phyloP scores from a whole-genome alignment of 164 flowering plant genomes.

The Berberis vulgaris region DNA sequence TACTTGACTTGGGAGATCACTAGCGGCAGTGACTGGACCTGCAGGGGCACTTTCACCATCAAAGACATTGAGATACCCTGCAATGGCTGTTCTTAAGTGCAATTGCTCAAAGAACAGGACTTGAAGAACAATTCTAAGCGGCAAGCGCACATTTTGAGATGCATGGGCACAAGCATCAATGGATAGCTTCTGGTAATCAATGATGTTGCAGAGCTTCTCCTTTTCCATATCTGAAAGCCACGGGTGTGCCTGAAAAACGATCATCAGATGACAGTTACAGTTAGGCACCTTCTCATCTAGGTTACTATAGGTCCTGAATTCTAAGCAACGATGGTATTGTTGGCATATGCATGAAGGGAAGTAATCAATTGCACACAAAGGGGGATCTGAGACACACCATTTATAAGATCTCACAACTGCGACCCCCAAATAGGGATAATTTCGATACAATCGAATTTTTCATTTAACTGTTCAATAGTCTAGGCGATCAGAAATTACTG shows the following conservation, averaged over 20 bases:
- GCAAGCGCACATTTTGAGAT: slow-evolving; percentile 77
- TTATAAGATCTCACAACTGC: too few species aligned
- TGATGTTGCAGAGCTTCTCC: slow-evolving; percentile 67
- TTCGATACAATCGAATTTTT: too few species aligned
- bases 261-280: slow-evolving; percentile 2
- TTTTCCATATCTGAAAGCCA: slow-evolving; percentile 73
- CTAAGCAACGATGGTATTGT: background rate
- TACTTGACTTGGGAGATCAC: slow-evolving; percentile 36
- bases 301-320: background rate
- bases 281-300: background rate
- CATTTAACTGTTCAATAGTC: too few species aligned
- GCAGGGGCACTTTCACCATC: slow-evolving; percentile 46
- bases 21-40: slow-evolving; percentile 18
- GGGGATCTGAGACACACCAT: too few species aligned
- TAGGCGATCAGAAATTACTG: too few species aligned
- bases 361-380: too few species aligned
- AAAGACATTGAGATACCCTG: slow-evolving; percentile 40
- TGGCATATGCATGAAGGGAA: too few species aligned
- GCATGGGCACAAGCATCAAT: slow-evolving; percentile 97
- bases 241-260: slow-evolving; percentile 69
- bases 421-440: too few species aligned
- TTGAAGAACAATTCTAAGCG: slow-evolving; percentile 77
- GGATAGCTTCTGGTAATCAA: slow-evolving; percentile 81
- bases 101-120: slow-evolving; percentile 93
- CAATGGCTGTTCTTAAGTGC: slow-evolving; percentile 73